These are phyloP conservation scores for Perilla frutescens DNA, from an alignment of 257 asterid genomes.

Conservation along the genomic window DNA sequence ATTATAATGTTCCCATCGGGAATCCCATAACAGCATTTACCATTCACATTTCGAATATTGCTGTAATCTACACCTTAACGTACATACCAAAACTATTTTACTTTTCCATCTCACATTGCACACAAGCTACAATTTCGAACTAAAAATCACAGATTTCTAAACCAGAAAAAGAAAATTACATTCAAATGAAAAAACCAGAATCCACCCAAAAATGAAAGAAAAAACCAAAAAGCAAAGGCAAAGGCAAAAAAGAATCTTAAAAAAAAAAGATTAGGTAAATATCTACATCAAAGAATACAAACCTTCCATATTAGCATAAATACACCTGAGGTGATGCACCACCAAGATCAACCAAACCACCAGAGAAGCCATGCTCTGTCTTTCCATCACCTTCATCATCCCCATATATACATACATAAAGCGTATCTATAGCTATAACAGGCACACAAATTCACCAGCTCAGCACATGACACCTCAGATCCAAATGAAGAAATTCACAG, in stretches of 20 bases:
- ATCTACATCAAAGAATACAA: conserved; percentile 39
- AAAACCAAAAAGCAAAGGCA: background rate
- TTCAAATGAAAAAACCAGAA: conserved; percentile 20
- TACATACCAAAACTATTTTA: conserved; percentile 25
- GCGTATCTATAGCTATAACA: conserved; percentile 25
- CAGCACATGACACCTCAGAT: conserved; percentile 53
- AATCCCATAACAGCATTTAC: conserved; percentile 21
- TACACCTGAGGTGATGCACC: conserved; percentile 52
- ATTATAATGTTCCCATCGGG: conserved; percentile 11
- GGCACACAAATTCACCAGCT: conserved; percentile 37
- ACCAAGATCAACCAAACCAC: conserved; percentile 67
- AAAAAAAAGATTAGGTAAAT: conserved; percentile 12
- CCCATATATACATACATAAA: conserved; percentile 34
- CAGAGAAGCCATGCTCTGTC: conserved; percentile 48
- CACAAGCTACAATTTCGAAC: conserved; percentile 23
- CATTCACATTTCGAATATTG: conserved; percentile 7
- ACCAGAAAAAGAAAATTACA: conserved; percentile 25
- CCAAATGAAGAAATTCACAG: conserved; percentile 52
- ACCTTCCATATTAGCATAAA: conserved; percentile 96
- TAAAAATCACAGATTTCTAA: conserved; percentile 13
- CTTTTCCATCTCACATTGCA: conserved; percentile 1
- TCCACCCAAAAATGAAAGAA: background rate
- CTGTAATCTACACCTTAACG: background rate
- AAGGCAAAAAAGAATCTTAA: background rate
- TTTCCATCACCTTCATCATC: conserved; percentile 59